A percentile compares a stretch with the other conserved stretches of the same genome.
Evolutionary conservation across 805 yeast species (phyloP).

Genomic region (Cyberlindnera amylophila): DNA sequence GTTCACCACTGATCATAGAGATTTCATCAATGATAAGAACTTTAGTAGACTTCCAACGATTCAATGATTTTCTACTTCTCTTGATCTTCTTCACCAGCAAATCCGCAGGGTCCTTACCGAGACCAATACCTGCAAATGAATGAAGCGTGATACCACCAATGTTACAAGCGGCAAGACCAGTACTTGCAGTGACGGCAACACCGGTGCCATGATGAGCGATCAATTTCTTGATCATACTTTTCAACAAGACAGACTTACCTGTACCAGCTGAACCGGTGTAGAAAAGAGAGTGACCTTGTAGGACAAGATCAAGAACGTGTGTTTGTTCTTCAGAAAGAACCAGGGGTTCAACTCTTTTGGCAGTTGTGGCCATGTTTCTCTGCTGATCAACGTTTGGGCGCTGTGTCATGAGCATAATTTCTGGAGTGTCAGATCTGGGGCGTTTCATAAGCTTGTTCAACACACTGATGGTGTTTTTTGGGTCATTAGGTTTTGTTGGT

Average conservation of each 20-base stretch:
- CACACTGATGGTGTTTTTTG: background rate
- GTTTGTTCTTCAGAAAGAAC: constrained; percentile 58
- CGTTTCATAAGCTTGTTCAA: constrained; percentile 2
- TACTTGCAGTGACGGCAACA: constrained; percentile 79
- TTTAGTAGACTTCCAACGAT: constrained; percentile 51
- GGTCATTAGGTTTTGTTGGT: background rate
- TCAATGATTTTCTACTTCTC: constrained; percentile 43
- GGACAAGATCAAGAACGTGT: constrained; percentile 59
- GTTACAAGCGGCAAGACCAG: constrained; percentile 81
- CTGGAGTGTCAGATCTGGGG: constrained; percentile 8
- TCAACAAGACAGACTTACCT: constrained; percentile 87
- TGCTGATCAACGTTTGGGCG: constrained; percentile 1
- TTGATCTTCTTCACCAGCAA: constrained; percentile 49
- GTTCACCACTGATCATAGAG: constrained; percentile 72
- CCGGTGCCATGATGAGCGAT: constrained; percentile 36
- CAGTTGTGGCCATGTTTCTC: constrained; percentile 9
- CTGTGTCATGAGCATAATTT: constrained; percentile 16
- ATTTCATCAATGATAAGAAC: constrained; percentile 76
- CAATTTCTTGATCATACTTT: constrained; percentile 54
- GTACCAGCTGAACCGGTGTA: constrained; percentile 99
- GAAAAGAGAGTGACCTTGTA: constrained; percentile 65
- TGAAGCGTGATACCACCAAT: constrained; percentile 78
- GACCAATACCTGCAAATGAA: constrained; percentile 73
- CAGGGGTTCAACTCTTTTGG: constrained; percentile 27
- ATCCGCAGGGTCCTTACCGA: constrained; percentile 53